These are phyloP conservation scores for Arachnopeziza araneosa DNA, from an alignment of 2,329 filamentous ascomycete species.

Conservation along the genomic window DNA sequence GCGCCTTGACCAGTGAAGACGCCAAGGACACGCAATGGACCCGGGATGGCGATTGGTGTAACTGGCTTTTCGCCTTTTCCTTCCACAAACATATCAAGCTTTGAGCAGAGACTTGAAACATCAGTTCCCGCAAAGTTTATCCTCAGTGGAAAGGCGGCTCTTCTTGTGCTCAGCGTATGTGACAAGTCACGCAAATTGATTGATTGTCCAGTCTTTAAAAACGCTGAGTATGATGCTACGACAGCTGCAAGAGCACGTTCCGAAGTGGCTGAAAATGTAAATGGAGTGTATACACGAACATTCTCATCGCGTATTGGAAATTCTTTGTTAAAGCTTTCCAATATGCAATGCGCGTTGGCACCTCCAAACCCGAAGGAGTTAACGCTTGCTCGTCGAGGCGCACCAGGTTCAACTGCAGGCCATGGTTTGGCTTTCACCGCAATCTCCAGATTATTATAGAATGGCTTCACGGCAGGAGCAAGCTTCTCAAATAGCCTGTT, in stretches of 20 bases:
- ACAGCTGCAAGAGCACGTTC: not conserved
- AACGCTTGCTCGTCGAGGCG: constrained; percentile 18
- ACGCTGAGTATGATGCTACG: not conserved
- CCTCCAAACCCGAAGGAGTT: constrained; percentile 29
- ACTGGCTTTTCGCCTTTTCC: not conserved
- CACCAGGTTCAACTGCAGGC: constrained; percentile 12
- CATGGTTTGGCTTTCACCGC: constrained; percentile 11
- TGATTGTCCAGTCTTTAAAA: not conserved
- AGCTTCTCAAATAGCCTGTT: constrained; percentile 15
- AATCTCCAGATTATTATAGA: constrained; percentile 10
- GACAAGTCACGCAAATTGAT: constrained; percentile 5
- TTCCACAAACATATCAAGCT: constrained; percentile 3
- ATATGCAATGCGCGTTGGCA: constrained; percentile 20
- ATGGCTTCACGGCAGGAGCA: constrained; percentile 22
- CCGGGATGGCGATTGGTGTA: constrained; percentile 1
- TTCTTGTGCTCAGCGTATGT: constrained; percentile 5
- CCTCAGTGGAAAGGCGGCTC: constrained; percentile 9
- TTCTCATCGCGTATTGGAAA: not conserved
- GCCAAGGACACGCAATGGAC: constrained; percentile 5
- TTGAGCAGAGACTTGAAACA: constrained; percentile 4
- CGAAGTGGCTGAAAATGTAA: constrained; percentile 18
- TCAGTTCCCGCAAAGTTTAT: not conserved
- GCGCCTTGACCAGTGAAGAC: constrained; percentile 25
- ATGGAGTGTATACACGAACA: constrained; percentile 2
- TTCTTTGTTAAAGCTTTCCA: constrained; percentile 21